Evolutionary conservation across 2,329 filamentous ascomycete species (phyloP).

Genomic region (Endoconidiophora laricicola): DNA sequence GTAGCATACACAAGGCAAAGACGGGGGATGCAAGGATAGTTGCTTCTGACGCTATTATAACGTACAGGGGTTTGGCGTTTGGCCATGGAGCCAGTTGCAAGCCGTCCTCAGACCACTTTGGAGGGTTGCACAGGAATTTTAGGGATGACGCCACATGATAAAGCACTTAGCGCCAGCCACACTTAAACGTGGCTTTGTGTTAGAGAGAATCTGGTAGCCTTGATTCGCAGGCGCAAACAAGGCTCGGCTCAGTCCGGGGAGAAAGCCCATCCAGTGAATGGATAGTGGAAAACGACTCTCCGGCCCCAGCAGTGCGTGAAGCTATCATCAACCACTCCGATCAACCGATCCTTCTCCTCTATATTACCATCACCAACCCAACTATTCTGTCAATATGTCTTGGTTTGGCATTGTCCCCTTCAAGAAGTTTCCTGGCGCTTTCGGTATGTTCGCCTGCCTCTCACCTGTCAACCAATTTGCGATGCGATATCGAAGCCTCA

Average conservation of each 20-base stretch:
- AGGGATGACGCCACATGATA: background rate
- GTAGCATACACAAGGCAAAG: too few species aligned
- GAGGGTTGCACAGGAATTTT: too few species aligned
- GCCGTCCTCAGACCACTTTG: background rate
- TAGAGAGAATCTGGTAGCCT: conserved; percentile 6
- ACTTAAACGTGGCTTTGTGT: background rate
- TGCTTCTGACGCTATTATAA: background rate
- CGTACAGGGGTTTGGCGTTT: background rate
- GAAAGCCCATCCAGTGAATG: background rate
- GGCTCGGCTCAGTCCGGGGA: conserved; percentile 11
- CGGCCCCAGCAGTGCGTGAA: conserved; percentile 14
- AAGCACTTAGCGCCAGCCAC: background rate
- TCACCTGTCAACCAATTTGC: background rate
- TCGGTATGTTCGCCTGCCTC: conserved; percentile 43
- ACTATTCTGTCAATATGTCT: conserved; percentile 44
- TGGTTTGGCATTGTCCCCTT: conserved; percentile 48
- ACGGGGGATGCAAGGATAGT: background rate
- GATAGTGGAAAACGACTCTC: conserved; percentile 10
- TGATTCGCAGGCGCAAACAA: conserved; percentile 11
- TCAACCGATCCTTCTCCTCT: conserved; percentile 16
- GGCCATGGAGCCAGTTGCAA: background rate
- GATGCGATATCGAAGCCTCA: background rate
- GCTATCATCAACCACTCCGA: conserved; percentile 20
- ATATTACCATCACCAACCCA: conserved; percentile 19
- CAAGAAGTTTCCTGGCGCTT: conserved; percentile 68